Conservation (phyloP, 2,329 filamentous ascomycete species). For the Fusarium concolor region DNA sequence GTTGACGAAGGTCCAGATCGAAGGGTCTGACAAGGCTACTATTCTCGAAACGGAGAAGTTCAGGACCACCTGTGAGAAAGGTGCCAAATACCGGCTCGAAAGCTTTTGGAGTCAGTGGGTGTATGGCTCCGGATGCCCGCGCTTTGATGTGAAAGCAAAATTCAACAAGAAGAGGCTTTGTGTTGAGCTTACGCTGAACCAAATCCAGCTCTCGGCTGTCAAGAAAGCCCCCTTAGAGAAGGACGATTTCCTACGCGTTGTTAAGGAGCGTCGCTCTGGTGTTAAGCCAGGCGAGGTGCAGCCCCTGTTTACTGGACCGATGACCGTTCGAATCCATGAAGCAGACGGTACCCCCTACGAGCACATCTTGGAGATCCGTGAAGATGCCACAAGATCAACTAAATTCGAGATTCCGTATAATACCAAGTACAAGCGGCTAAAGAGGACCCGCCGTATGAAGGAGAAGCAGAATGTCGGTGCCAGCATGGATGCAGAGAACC, state of each 20-base stretch:
- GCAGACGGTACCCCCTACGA: constrained; percentile 98
- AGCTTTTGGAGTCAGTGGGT: constrained; percentile 96
- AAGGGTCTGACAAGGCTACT: constrained; percentile 70
- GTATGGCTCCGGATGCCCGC: constrained; percentile 85
- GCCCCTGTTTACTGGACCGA: constrained; percentile 90
- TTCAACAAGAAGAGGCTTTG: constrained; percentile 99
- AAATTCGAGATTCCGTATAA: constrained; percentile 98
- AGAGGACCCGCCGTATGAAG: constrained; percentile 85
- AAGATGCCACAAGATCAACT: constrained; percentile 76
- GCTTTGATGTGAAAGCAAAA: constrained; percentile 84
- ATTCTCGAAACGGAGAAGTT: constrained; percentile 82
- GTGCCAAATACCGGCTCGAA: constrained; percentile 87
- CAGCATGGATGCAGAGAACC: constrained; percentile 70
- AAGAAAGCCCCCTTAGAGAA: constrained; percentile 69
- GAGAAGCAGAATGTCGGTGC: constrained; percentile 71
- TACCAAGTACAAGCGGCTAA: constrained; percentile 97
- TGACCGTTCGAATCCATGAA: constrained; percentile 98
- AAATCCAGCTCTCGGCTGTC: constrained; percentile 69
- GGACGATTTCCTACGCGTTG: constrained; percentile 82
- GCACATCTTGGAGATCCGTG: constrained; percentile 95
- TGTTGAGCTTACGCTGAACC: constrained; percentile 89
- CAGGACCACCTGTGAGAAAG: constrained; percentile 85
- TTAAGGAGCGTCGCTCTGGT: constrained; percentile 80
- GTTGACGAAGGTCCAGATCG: constrained; percentile 84
- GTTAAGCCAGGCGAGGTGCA: constrained; percentile 78